These are phyloP conservation scores for Smallanthus sonchifolius DNA, from an alignment of 129 eudicot genomes.

Conservation along the genomic window DNA sequence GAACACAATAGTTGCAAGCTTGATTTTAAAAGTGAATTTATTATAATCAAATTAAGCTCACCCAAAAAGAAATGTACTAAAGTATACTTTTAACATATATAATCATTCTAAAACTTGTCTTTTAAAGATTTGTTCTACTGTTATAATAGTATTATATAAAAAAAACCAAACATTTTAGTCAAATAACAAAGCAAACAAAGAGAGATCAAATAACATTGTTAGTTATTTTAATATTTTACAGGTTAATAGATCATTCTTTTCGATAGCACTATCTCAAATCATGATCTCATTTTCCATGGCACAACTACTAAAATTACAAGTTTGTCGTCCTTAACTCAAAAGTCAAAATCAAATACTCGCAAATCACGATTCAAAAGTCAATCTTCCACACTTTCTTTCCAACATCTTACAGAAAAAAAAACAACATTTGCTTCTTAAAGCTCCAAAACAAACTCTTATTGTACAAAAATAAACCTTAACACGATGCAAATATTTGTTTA, in stretches of 20 bases:
- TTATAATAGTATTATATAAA: too few relatives aligned
- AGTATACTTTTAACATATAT: too few relatives aligned
- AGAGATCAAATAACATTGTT: neutral
- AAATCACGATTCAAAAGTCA: neutral
- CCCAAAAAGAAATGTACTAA: too few relatives aligned
- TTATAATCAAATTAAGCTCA: too few relatives aligned
- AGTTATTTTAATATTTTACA: neutral
- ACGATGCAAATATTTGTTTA: constrained; percentile 8
- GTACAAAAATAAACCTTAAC: constrained; percentile 24
- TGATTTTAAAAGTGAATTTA: too few relatives aligned
- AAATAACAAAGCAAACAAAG: neutral
- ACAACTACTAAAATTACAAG: constrained; percentile 1
- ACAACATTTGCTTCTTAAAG: constrained; percentile 1
- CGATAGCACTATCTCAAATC: neutral
- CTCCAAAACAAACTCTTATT: constrained; percentile 29
- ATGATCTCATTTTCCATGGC: neutral
- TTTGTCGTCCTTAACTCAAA: neutral
- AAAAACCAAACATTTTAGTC: neutral
- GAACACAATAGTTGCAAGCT: too few relatives aligned
- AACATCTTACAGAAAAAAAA: neutral
- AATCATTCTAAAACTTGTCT: too few relatives aligned
- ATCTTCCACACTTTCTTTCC: constrained; percentile 11
- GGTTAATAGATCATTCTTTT: neutral
- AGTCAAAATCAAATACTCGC: neutral
- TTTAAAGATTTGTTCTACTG: too few relatives aligned